These are phyloP conservation scores for Pascua sp. DNA, from an alignment of 1,284 basidiomycete species.

Conservation along the genomic window DNA sequence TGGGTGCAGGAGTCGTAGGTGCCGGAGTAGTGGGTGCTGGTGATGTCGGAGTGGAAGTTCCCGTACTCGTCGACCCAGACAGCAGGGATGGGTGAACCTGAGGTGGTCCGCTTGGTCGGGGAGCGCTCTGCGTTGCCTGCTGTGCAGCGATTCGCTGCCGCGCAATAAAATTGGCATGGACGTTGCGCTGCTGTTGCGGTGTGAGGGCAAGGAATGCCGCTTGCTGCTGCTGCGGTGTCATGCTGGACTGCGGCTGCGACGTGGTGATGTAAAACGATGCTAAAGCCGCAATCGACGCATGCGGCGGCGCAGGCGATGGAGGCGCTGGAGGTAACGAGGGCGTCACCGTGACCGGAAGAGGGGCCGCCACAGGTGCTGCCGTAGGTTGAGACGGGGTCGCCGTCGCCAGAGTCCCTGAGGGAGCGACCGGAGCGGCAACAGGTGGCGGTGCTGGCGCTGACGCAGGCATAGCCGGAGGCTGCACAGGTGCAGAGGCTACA, in stretches of 20 bases:
- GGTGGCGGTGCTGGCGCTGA: background rate
- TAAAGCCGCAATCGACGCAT: too few relatives aligned
- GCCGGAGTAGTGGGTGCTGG: background rate
- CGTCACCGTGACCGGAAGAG: too few relatives aligned
- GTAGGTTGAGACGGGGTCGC: too few relatives aligned
- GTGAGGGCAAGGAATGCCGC: conserved; percentile 11
- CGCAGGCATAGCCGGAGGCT: background rate
- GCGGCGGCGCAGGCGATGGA: too few relatives aligned
- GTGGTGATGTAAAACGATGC: too few relatives aligned
- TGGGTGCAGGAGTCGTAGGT: background rate
- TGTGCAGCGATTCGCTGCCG: conserved; percentile 9
- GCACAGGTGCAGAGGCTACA: too few relatives aligned
- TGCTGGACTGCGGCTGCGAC: background rate
- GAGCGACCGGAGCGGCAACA: background rate
- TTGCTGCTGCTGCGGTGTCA: conserved; percentile 15
- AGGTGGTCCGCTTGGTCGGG: background rate
- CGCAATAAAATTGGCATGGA: conserved; percentile 12
- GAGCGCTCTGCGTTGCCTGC: background rate
- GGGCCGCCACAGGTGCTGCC: too few relatives aligned
- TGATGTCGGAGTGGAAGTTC: background rate
- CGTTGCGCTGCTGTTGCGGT: conserved; percentile 17
- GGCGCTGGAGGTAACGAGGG: too few relatives aligned
- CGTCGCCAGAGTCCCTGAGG: background rate
- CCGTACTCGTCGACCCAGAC: background rate
- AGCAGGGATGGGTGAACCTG: too few relatives aligned